A percentile compares a stretch with the other conserved stretches of the same genome.
Conservation (phyloP, 805 yeast genomes). For the Ogataea neopini region DNA sequence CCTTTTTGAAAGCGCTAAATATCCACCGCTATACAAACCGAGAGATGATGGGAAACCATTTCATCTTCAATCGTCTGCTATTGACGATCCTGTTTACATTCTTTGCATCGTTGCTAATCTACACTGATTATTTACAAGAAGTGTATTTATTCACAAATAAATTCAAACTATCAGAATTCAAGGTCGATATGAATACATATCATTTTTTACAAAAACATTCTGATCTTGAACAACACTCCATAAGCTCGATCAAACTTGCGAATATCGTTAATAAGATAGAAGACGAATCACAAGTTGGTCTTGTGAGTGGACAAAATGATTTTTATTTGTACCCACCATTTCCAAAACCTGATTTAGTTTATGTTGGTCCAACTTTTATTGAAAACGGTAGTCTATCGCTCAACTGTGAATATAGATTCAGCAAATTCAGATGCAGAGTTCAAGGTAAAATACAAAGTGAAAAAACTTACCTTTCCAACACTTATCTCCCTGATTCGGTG, state of each 20-base stretch:
- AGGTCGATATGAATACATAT: conserved; percentile 26
- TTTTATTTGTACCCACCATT: conserved; percentile 28
- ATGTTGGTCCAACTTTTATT: conserved; percentile 32
- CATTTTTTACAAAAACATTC: conserved; percentile 22
- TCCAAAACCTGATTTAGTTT: conserved; percentile 27
- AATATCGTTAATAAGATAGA: conserved; percentile 10
- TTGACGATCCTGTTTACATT: conserved; percentile 24
- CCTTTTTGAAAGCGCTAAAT: conserved; percentile 6
- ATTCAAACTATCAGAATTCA: conserved; percentile 24
- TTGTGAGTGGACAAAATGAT: conserved; percentile 5
- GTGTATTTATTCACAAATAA: conserved; percentile 28
- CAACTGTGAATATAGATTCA: conserved; percentile 28
- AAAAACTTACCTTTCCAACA: conserved; percentile 27
- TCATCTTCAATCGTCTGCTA: conserved; percentile 22
- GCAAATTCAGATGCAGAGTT: conserved; percentile 25
- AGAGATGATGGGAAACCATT: conserved; percentile 24
- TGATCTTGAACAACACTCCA: conserved; percentile 16
- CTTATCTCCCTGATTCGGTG: conserved; percentile 26
- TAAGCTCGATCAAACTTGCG: conserved; percentile 13
- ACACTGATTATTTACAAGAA: conserved; percentile 32
- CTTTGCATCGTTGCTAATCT: conserved; percentile 26
- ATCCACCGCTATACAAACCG: background rate
- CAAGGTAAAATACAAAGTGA: conserved; percentile 30
- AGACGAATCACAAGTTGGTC: background rate
- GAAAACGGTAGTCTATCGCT: conserved; percentile 31